Base-by-base conservation (phyloP, 1,284 basidiomycete genomes). In the Xerocomus amazonicus region DNA sequence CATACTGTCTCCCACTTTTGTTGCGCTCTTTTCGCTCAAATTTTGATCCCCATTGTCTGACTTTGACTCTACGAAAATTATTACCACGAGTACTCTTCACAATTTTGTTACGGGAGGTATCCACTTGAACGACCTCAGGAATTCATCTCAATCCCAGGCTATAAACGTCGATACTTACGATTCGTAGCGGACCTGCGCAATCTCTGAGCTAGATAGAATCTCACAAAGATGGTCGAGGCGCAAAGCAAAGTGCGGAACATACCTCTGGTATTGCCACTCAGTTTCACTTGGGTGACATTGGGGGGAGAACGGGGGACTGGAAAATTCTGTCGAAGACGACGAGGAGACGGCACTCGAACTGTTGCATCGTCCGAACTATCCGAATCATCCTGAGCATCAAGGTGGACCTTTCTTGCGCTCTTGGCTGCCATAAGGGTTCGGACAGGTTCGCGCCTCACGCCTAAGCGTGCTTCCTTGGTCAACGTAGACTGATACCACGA, bases 351-450 rank as follows among this genome's bases (percentile, higher is more conserved):
- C n/a, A n/a, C 48, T 14, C 45, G 53, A 7, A 58, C 50, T 3
- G 56, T 54, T 17, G 42, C 48, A 32, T 45, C 32, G 13, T 63
- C 61, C n/a, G n/a, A n/a, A 41, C 53, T 59, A 28, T 52, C 56
- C 9, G 51, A 50, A 40, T 52, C 50, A 19, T 44, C 38, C 36
- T 13, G 29, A n/a, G 43, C 14, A 19, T 49, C 44, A 26, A 62
- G 65, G 10, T 33, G 39, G 28, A 67, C 62, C n/a, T 40, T 35
- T 50, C 33, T 43, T 14, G 47, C 34, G n/a, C 36, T 39, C 33
- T 39, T 33, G 9, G 26, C 23, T 13, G 27, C 23, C 4, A 27
- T 23, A 8, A 16, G n/a, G n/a, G n/a, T n/a, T 28, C 23, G 38
- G 38, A 27, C 38, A 9, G 16, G 28, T 6, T 17, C 16, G 9